Percentiles rank a stretch among this genome's conserved stretches.
phyloP scores from a whole-genome alignment of 2,329 filamentous ascomycete species.

The Monosporascus sp. region DNA sequence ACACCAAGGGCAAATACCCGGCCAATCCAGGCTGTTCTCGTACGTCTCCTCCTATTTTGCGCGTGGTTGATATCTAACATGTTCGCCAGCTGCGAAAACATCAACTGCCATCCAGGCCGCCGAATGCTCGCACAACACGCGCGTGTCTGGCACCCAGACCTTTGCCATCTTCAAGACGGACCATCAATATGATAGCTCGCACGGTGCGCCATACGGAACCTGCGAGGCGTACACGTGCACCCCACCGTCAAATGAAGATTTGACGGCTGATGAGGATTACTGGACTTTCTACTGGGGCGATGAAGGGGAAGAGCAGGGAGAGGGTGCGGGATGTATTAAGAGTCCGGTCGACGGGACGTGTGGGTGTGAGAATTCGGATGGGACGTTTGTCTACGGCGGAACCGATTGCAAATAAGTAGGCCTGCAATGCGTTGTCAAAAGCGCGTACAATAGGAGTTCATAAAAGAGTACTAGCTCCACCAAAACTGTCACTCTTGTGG shows the following conservation, averaged over 20 bases:
- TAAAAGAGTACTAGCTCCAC: no score
- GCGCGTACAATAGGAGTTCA: no score
- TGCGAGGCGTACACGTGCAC: constrained; percentile 37
- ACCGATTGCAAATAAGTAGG: no score
- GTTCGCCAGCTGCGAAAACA: constrained; percentile 21
- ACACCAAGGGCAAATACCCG: constrained; percentile 30
- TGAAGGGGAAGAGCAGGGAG: constrained; percentile 23
- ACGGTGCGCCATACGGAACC: constrained; percentile 43
- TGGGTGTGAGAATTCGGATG: constrained; percentile 35
- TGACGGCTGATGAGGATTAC: constrained; percentile 28
- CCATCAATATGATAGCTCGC: constrained; percentile 35
- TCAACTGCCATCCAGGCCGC: constrained; percentile 32
- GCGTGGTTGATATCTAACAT: background rate
- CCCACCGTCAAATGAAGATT: constrained; percentile 22
- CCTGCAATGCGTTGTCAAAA: no score
- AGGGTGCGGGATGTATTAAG: constrained; percentile 32
- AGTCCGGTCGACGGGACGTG: constrained; percentile 31
- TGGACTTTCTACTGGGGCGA: constrained; percentile 38
- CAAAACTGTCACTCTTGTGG: no score
- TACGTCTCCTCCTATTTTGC: constrained; percentile 5
- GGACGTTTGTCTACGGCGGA: constrained; percentile 4
- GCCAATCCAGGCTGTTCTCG: constrained; percentile 22
- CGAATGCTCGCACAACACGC: constrained; percentile 33
- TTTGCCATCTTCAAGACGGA: constrained; percentile 34
- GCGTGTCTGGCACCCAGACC: constrained; percentile 26